Base-by-base conservation (phyloP, 306 rosid species). In the Betula pendula region DNA sequence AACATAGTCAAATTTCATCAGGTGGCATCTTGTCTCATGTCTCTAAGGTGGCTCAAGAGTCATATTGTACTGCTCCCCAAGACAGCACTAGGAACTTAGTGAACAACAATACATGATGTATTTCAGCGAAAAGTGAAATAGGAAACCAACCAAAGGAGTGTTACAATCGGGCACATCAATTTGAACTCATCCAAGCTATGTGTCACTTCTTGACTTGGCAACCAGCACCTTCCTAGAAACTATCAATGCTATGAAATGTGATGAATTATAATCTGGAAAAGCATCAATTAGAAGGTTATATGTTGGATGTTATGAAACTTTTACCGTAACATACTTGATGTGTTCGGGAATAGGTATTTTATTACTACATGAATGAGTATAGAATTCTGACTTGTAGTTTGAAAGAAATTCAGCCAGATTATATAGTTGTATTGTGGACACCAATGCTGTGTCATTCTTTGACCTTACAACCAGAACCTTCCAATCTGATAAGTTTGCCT, bases 21-120 rank as follows among this genome's bases (percentile, higher is more conserved):
- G 68, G 68, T 60, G 42, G 65, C 65, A 58, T 35, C 42, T 27
- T 60, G 42, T 60, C 29, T 60, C 42, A 60, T 60, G 43, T 31
- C 68, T 60, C 68, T 15, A 31, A 60, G 24, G 11, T 58, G 35
- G 15, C 65, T 25, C 65, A 10, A 58, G 13, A 11, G 17, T 4
- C 19, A 15, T 47, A 58, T 24, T 12, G 17, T 24, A 11, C 35
- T 60, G 68, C 12, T 15, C 40, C 10, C 68, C 16, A 60, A 31
- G 35, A 60, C 19, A 29, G 42, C 0, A 6, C 68, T 29, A 29
- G 43, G 19, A 24, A 25, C 40, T 59, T 24, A 13, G 1, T 27
- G n/a, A 29, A 8, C 22, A 16, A 17, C 56, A 50, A 6, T 15
- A 50, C 20, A 50, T 50, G 20, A 50, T 50, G 17, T 19, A 50